These are phyloP conservation scores for Penicillium occitanis DNA, from an alignment of 2,329 filamentous ascomycete species.

Conservation along the genomic window DNA sequence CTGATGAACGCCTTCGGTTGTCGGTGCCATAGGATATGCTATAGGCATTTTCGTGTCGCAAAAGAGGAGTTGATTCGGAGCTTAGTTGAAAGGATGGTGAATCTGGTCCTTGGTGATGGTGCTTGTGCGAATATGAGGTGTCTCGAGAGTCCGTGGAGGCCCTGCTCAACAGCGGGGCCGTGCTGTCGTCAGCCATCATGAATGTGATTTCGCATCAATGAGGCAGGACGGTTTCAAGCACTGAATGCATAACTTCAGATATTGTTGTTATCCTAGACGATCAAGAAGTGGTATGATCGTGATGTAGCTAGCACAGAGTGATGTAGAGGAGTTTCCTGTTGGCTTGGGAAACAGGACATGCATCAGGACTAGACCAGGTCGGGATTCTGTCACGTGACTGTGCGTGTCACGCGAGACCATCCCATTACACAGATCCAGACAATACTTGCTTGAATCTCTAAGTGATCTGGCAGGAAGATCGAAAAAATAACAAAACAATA, in stretches of 20 bases:
- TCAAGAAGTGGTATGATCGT: neutral
- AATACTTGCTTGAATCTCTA: neutral
- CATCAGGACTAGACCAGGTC: slow-evolving; percentile 1
- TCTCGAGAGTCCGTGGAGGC: slow-evolving; percentile 23
- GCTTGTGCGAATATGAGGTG: slow-evolving; percentile 25
- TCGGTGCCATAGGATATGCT: slow-evolving; percentile 33
- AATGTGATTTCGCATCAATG: slow-evolving; percentile 14
- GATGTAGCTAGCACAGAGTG: neutral
- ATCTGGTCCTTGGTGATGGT: slow-evolving; percentile 20
- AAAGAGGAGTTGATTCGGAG: slow-evolving; percentile 46
- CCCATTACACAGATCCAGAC: neutral
- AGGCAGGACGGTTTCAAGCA: neutral
- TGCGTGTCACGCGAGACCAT: neutral
- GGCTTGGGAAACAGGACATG: neutral
- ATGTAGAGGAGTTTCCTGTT: neutral
- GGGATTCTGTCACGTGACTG: neutral
- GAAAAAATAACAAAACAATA: neutral
- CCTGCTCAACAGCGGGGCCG: slow-evolving; percentile 32
- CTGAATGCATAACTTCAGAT: neutral
- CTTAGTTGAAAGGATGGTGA: slow-evolving; percentile 35
- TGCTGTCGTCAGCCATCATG: slow-evolving; percentile 38
- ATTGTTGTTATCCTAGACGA: neutral
- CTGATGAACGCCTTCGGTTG: slow-evolving; percentile 26
- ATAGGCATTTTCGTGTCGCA: slow-evolving; percentile 38
- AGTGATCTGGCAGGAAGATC: too few species aligned